A percentile compares a stretch with the other conserved stretches of the same genome.
Conservation (phyloP, 768 basidiomycete genomes). For the Suillus discolor region DNA sequence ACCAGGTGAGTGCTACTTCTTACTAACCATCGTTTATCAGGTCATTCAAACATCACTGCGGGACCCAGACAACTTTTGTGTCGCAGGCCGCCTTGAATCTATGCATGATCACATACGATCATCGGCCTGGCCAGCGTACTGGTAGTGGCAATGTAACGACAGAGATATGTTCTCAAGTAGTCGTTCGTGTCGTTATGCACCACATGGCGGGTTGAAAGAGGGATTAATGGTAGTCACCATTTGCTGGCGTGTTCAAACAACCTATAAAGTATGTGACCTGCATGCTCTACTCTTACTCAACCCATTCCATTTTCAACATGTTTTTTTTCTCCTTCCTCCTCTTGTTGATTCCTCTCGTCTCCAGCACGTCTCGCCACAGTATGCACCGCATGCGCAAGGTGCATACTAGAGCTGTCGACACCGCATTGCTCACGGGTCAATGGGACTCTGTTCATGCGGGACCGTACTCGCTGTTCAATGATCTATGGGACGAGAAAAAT, state of each 20-base stretch:
- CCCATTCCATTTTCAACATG: not conserved
- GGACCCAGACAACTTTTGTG: not conserved
- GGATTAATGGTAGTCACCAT: not conserved
- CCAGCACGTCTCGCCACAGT: conserved; percentile 1
- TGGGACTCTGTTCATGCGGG: conserved; percentile 51
- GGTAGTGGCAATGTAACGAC: not conserved
- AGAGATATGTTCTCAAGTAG: not conserved
- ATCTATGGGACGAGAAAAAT: conserved; percentile 46
- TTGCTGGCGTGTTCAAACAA: not conserved
- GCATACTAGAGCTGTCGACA: conserved; percentile 20
- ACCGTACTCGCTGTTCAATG: conserved; percentile 49
- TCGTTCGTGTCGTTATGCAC: not conserved
- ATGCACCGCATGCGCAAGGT: not conserved
- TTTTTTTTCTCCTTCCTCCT: conserved; percentile 10
- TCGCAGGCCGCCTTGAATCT: not conserved
- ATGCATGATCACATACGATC: not conserved
- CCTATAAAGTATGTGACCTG: not conserved
- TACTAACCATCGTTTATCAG: not conserved
- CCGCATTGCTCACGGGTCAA: conserved; percentile 42
- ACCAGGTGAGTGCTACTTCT: not conserved
- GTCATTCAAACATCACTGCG: not conserved
- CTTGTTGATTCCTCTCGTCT: conserved; percentile 25
- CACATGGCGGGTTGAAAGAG: not conserved
- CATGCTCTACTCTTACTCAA: not conserved
- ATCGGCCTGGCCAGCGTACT: not conserved